Conservation (phyloP, 306 rosid genomes). For the Gastrolobium bilobum region DNA sequence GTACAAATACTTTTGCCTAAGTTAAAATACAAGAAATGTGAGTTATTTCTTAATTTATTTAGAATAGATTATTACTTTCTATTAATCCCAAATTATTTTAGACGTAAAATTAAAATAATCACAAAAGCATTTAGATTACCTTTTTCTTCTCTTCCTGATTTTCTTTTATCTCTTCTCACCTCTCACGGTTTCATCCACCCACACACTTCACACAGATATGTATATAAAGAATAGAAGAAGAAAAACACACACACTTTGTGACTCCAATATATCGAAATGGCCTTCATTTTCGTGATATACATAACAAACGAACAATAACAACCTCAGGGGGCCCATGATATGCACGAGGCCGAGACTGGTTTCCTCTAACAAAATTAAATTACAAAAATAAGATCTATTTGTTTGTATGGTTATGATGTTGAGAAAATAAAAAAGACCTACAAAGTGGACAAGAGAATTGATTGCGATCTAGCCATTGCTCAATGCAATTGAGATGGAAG, state of each 20-base stretch:
- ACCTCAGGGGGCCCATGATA: background rate
- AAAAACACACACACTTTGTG: too few species aligned
- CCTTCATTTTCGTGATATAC: background rate
- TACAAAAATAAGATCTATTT: constrained; percentile 4
- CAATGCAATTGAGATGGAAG: constrained; percentile 77
- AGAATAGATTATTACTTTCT: too few species aligned
- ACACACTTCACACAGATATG: background rate
- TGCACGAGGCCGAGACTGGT: background rate
- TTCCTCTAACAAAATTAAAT: constrained; percentile 17
- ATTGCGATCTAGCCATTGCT: constrained; percentile 64
- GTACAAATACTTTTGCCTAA: too few species aligned
- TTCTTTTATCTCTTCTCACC: background rate
- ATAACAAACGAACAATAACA: constrained; percentile 23
- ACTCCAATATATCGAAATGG: background rate
- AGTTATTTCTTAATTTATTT: too few species aligned
- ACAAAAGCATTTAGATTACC: background rate
- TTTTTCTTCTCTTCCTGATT: background rate
- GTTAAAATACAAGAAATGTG: too few species aligned
- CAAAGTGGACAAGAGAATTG: constrained; percentile 91
- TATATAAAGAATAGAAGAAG: too few species aligned
- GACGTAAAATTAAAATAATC: too few species aligned
- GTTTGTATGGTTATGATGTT: background rate
- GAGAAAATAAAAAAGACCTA: constrained; percentile 64
- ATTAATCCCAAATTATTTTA: too few species aligned
- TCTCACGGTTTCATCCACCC: too few species aligned